Base-by-base conservation (phyloP, 1,284 basidiomycete genomes). In the Meira nashicola region DNA sequence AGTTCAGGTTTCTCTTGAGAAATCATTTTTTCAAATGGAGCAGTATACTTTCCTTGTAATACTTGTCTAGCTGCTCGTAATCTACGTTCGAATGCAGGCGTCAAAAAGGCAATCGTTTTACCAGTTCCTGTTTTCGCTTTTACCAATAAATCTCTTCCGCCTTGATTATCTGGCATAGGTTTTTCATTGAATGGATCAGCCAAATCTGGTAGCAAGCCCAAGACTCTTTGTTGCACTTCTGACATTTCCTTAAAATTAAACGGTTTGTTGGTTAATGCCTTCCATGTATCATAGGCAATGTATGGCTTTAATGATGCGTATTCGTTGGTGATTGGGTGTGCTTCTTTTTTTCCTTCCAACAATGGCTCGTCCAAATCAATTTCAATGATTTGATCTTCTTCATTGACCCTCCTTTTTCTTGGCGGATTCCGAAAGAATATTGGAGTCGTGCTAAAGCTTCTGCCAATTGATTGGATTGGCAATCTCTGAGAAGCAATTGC, bases 211-310 rank as follows among this genome's bases (percentile, higher is more conserved):
- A 85, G 80, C 48, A 82, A 75, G 47, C 74, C 69, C 1, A 93
- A 82, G 6, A 97, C 90, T 54, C 86, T 83, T 19, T 86, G 83
- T 79, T 97, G 94, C 0, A 97, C 92, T 11, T 86, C 80, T 1
- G 89, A 88, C 90, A 96, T 92, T 54, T 83, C 81, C 12, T 79
- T 82, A 64, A 91, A 85, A 21, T 83, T 81, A 83, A 92, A 89
- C 0, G 90, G 90, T 39, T 80, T 81, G 50, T 80, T 61, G 40
- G 71, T 74, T 46, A 80, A 62, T 8, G 79, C 76, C 47, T 73
- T 69, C 50, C 66, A 72, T 14, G 76, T 64, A 17, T 56, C 33
- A 7, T 66, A 55, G 15, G 55, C 3, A 41, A 73, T 59, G 25
- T 66, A 62, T 40, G 61, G 61, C 41, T 71, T 62, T 38, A 73